A percentile compares a stretch with the other conserved stretches of the same genome.
phyloP scores from a whole-genome alignment of 352 stramenopile genomes.

The Globisporangium irregulare region DNA sequence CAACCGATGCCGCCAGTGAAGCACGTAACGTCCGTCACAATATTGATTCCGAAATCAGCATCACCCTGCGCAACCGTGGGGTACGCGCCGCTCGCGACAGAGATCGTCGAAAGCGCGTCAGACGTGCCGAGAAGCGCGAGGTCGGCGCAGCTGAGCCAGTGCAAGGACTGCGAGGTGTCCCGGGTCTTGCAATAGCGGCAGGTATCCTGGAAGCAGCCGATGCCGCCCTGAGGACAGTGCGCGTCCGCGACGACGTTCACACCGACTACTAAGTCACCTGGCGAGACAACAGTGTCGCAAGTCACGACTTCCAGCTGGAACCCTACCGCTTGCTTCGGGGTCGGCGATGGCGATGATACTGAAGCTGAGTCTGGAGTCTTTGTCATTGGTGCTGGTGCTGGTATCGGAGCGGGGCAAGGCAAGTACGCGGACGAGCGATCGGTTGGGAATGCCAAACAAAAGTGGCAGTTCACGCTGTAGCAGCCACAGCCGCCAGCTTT shows the following conservation, averaged over 20 bases:
- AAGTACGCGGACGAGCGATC: slow-evolving; percentile 4
- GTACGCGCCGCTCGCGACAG: too few species aligned
- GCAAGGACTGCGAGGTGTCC: not conserved
- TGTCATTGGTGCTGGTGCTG: not conserved
- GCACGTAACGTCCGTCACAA: slow-evolving; percentile 16
- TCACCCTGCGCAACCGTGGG: not conserved
- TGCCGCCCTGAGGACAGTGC: slow-evolving; percentile 18
- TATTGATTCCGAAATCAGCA: slow-evolving; percentile 7
- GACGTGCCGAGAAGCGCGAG: too few species aligned
- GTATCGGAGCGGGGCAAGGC: slow-evolving; percentile 12
- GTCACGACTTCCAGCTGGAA: slow-evolving; percentile 1
- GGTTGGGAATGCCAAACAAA: slow-evolving; percentile 4
- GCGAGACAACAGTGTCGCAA: slow-evolving; percentile 16
- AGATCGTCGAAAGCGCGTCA: too few species aligned
- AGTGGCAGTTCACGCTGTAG: slow-evolving; percentile 11
- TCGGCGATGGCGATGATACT: not conserved
- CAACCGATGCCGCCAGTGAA: slow-evolving; percentile 24
- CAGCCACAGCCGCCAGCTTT: not conserved
- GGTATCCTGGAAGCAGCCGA: slow-evolving; percentile 23
- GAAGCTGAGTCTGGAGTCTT: not conserved
- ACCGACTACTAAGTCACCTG: slow-evolving; percentile 16
- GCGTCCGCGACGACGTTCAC: slow-evolving; percentile 15
- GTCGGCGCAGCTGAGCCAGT: not conserved
- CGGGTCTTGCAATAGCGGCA: slow-evolving; percentile 30
- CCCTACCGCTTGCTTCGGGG: not conserved